Evolutionary conservation across 352 stramenopile species (phyloP).

Genomic region (Globisporangium canariense): DNA sequence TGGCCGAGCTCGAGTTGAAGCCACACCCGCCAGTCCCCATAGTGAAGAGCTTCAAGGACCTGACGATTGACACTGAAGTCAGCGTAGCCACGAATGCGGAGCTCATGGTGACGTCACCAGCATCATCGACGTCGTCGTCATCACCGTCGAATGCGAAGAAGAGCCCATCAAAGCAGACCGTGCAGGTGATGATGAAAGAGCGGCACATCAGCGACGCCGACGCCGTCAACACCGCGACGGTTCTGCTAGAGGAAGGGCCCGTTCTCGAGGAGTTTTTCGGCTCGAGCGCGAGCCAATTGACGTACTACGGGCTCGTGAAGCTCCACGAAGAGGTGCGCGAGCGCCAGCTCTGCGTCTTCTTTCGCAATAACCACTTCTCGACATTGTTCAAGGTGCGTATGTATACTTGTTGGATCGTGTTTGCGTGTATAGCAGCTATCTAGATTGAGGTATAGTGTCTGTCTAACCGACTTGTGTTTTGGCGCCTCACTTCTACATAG

Average conservation of each 20-base stretch:
- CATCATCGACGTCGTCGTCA: slow-evolving; percentile 19
- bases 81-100: not conserved
- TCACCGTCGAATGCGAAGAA: slow-evolving; percentile 27
- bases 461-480: not conserved
- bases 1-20: slow-evolving; percentile 10
- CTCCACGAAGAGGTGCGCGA: slow-evolving; percentile 91
- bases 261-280: slow-evolving; percentile 91
- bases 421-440: not conserved
- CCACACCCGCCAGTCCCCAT: slow-evolving; percentile 6
- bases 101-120: slow-evolving; percentile 4
- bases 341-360: slow-evolving; percentile 94
- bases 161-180: slow-evolving; percentile 66
- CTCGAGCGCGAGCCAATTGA: slow-evolving; percentile 90
- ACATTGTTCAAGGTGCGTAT: slow-evolving; percentile 91
- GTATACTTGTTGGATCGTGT: not conserved
- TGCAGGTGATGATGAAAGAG: slow-evolving; percentile 75
- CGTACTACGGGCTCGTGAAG: slow-evolving; percentile 91
- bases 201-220: slow-evolving; percentile 69
- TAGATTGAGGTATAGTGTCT: not conserved
- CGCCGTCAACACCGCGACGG: slow-evolving; percentile 49
- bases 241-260: slow-evolving; percentile 70
- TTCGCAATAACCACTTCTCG: slow-evolving; percentile 99
- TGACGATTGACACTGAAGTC: slow-evolving; percentile 45
- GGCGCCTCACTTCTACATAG: slow-evolving; percentile 24
- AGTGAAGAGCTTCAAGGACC: slow-evolving; percentile 23